Evolutionary conservation across 306 rosid genomes (phyloP).

Genomic region (Arachis stenosperma): DNA sequence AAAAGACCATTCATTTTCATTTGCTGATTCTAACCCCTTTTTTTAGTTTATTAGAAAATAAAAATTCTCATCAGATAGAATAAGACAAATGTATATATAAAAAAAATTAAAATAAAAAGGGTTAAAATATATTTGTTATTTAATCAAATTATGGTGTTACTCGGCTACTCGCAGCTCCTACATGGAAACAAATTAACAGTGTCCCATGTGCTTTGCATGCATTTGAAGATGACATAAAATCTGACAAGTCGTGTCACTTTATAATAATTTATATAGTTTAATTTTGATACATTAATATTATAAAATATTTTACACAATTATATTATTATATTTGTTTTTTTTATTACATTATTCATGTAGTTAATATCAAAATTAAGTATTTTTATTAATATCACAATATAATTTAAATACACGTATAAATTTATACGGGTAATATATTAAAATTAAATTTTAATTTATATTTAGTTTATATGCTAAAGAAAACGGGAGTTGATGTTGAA

Average conservation of each 20-base stretch:
- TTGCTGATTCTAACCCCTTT: not conserved
- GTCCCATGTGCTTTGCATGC: constrained; percentile 45
- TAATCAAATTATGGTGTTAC: not conserved
- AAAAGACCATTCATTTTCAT: not conserved
- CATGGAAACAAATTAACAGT: constrained; percentile 21
- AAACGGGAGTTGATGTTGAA: constrained; percentile 36
- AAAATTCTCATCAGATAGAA: not conserved
- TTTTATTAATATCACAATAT: too few relatives aligned
- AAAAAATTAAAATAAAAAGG: not conserved
- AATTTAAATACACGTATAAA: too few relatives aligned
- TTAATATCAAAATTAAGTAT: too few relatives aligned
- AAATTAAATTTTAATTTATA: too few relatives aligned
- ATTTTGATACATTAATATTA: too few relatives aligned
- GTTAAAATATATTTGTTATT: not conserved
- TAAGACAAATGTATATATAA: not conserved
- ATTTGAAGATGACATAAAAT: constrained; percentile 9
- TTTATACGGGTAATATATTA: too few relatives aligned
- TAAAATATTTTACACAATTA: too few relatives aligned
- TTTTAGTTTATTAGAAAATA: not conserved
- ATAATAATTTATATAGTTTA: not conserved
- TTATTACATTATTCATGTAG: too few relatives aligned
- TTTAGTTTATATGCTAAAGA: constrained; percentile 19
- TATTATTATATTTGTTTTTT: too few relatives aligned
- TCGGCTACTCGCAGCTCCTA: not conserved
- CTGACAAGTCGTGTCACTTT: constrained; percentile 16